Evolutionary conservation across 441 rosid genomes (phyloP), one percentile per base, ranked within the genome.

Genomic region (Jatropha podagrica): DNA sequence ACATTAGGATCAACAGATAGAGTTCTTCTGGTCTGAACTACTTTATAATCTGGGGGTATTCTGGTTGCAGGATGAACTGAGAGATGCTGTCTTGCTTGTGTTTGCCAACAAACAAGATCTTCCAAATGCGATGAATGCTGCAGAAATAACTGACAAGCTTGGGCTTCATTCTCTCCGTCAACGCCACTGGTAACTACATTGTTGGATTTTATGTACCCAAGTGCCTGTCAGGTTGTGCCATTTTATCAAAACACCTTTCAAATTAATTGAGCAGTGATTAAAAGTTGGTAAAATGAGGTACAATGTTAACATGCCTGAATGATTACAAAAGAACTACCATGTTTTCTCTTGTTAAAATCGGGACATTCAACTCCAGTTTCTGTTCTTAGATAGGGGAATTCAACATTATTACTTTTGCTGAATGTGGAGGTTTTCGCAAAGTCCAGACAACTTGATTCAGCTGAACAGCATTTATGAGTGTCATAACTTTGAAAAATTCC

Each of bases 21-120:
- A 77, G 32, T 32, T 32, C 32, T 73, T 70, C 40, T 58, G 40
- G 46, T 55, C 44, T 26, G 37, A 2, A 37, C 20, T 70, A 18
- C 42, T 59, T 38, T 54, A 14, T 61, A 42, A 23, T 59, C 14
- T 59, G 63, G 11, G 23, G 14, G 23, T 40, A 42, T 74, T 58
- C 5, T 68, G 76, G 60, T 73, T 73, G 54, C 84, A 91, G 94
- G 96, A 91, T 80, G 92, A 91, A 67, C 83, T 91, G 76, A 87
- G 92, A 75, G 92, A 89, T 81, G 96, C 90, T 72, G 94, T 88
- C 73, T 83, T 91, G 82, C 94, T 91, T 40, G 94, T 91, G 80
- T 91, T 91, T 83, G 90, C 95, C 41, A 90, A 90, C 88, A 87
- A 88, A 58, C 91, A 87, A 80, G 95, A 90, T 87, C 92, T 90